Base-by-base conservation (phyloP, 495 filamentous ascomycete species). In the Aspergillus ostianus region DNA sequence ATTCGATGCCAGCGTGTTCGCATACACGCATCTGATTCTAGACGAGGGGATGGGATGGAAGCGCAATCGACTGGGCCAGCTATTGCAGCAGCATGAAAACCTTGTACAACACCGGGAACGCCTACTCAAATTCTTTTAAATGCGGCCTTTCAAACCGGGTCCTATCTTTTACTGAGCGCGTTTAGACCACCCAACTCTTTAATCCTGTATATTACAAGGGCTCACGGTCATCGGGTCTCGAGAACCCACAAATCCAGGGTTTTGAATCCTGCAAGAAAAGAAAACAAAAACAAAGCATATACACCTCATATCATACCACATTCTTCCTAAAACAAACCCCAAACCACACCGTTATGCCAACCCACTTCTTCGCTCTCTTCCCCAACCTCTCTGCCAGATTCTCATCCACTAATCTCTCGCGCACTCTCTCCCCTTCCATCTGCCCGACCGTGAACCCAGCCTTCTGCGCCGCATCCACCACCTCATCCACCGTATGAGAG, bases 1-100 rank as follows among this genome's bases (percentile, higher is more conserved):
- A 13, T 91, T 98, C 64, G 94, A 98, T 72, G 91, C 93, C 26
- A 84, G 81, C 57, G 84, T 97, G 21, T 98, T 96, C 77, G 87
- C 90, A 23, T 98, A 96, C 72, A 92, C 90, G n/a, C 83, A 93
- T 70, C 69, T 96, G 19, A 80, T 97, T 30, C 68, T 95, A 59
- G 83, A 88, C 61, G 75, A 82, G 9, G 64, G 60, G 3, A 68
- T 88, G 63, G 80, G 73, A 4, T 91, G 87, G 89, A 80, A 76
- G 60, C 75, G 78, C 30, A 77, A 77, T 50, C 61, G 74, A 44
- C 58, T 83, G 56, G 70, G 53, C 21, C 68, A 73, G 55, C 57
- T 74, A 53, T 64, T 85, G 65, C 61, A 61, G 58, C 71, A 71
- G 61, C 66, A 80, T 58, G 56, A 68, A 48, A 84, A 82, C 53